phyloP scores from a whole-genome alignment of 2,329 filamentous ascomycete species.

The Xylariaceae sp. region DNA sequence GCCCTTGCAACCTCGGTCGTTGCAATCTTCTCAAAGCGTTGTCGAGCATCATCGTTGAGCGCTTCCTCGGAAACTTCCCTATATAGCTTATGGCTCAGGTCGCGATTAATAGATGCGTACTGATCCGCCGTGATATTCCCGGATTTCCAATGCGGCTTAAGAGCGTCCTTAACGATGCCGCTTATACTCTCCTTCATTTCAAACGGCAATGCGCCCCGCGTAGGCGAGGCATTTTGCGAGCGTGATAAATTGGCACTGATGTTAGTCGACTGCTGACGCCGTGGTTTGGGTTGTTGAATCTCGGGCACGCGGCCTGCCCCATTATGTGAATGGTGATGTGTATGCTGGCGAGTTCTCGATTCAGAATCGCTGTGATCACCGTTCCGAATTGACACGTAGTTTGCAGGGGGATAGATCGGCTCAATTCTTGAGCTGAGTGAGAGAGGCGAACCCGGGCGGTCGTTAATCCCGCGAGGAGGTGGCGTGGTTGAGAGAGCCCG shows the following conservation, averaged over 20 bases:
- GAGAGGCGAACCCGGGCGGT: slow-evolving; percentile 67
- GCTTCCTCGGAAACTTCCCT: slow-evolving; percentile 61
- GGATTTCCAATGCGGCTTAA: slow-evolving; percentile 82
- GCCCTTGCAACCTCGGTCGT: slow-evolving; percentile 78
- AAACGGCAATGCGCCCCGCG: slow-evolving; percentile 67
- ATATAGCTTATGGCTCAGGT: slow-evolving; percentile 86
- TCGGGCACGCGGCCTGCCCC: slow-evolving; percentile 45
- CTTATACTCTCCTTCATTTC: slow-evolving; percentile 88
- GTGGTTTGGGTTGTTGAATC: slow-evolving; percentile 56
- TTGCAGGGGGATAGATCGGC: slow-evolving; percentile 73
- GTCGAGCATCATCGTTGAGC: slow-evolving; percentile 67
- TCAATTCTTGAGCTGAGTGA: slow-evolving; percentile 72
- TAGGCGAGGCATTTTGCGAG: slow-evolving; percentile 69
- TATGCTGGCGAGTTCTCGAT: slow-evolving; percentile 39
- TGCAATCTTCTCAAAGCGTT: slow-evolving; percentile 76
- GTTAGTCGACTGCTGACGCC: slow-evolving; percentile 47
- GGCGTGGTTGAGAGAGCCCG: slow-evolving; percentile 70
- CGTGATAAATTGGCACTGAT: slow-evolving; percentile 43
- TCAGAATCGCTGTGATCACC: slow-evolving; percentile 53
- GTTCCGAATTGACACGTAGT: slow-evolving; percentile 65
- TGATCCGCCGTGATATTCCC: slow-evolving; percentile 83
- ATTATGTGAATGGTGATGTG: slow-evolving; percentile 33
- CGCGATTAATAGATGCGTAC: slow-evolving; percentile 89
- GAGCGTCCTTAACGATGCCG: slow-evolving; percentile 79
- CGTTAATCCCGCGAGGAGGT: slow-evolving; percentile 62